Percentiles rank a stretch among this genome's conserved stretches.
Conservation (phyloP, 2,329 filamentous ascomycete genomes). For the Lasiodiplodia gonubiensis region DNA sequence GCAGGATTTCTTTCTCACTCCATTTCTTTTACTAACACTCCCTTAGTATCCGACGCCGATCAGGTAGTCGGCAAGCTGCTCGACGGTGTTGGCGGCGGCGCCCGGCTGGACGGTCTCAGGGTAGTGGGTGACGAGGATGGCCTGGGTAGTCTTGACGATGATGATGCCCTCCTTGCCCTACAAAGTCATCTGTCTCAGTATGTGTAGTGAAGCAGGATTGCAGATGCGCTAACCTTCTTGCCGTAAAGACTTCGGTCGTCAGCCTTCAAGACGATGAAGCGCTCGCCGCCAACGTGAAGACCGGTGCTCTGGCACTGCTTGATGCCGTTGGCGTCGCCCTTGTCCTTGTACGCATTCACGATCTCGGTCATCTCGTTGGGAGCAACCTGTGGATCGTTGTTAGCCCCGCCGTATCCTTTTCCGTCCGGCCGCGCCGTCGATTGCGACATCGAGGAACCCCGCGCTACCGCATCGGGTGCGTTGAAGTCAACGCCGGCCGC, state of each 20-base stretch:
- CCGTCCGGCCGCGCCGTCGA: slow-evolving; percentile 7
- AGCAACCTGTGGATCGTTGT: slow-evolving; percentile 48
- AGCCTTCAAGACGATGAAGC: slow-evolving; percentile 77
- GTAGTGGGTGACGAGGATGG: slow-evolving; percentile 89
- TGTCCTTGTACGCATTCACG: slow-evolving; percentile 59
- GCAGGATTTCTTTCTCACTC: slow-evolving; percentile 2
- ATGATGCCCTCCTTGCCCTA: slow-evolving; percentile 81
- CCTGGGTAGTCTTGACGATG: slow-evolving; percentile 85
- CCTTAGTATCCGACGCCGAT: slow-evolving; percentile 75
- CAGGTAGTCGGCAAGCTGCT: slow-evolving; percentile 86
- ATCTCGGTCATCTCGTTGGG: slow-evolving; percentile 63
- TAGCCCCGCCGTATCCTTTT: slow-evolving; percentile 27
- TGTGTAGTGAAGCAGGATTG: slow-evolving; percentile 25
- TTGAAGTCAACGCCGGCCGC: neutral
- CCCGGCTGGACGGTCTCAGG: slow-evolving; percentile 74
- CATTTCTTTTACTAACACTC: slow-evolving; percentile 18
- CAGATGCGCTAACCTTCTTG: slow-evolving; percentile 70
- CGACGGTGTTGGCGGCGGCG: slow-evolving; percentile 77
- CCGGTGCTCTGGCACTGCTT: slow-evolving; percentile 75
- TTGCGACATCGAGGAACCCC: slow-evolving; percentile 17
- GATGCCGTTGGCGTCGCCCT: slow-evolving; percentile 56
- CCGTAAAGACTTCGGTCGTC: slow-evolving; percentile 83
- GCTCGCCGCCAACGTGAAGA: slow-evolving; percentile 75
- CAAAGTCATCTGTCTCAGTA: neutral
- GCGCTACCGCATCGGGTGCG: slow-evolving; percentile 1